A percentile compares a stretch with the other conserved stretches of the same genome.
Conservation (phyloP, 257 asterid species). For the Buddleja alternifolia region DNA sequence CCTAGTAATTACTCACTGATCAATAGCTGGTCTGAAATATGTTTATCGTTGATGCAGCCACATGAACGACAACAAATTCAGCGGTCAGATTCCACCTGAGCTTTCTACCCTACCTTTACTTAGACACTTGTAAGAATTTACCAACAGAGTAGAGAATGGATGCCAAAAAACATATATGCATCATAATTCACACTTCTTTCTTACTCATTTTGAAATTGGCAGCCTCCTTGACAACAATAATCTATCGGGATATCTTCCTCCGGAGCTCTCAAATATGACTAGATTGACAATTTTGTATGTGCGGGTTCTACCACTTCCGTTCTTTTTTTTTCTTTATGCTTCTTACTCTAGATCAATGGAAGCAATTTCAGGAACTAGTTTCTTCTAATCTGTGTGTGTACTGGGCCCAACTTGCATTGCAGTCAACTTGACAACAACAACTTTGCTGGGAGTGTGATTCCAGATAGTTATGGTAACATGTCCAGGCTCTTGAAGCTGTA, state of each 20-base stretch:
- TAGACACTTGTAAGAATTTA: conserved; percentile 47
- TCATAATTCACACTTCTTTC: background rate
- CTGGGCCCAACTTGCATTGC: conserved; percentile 21
- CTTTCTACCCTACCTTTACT: conserved; percentile 40
- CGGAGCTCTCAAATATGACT: conserved; percentile 42
- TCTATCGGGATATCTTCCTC: conserved; percentile 70
- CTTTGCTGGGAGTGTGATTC: conserved; percentile 53
- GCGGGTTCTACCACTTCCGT: background rate
- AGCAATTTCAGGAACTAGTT: background rate
- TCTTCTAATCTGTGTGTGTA: background rate
- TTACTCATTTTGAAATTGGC: conserved; percentile 24
- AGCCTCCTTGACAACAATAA: conserved; percentile 65
- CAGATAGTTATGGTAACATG: conserved; percentile 41
- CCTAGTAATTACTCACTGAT: conserved; percentile 1
- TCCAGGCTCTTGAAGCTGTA: conserved; percentile 50
- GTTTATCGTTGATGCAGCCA: conserved; percentile 40
- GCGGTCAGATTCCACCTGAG: conserved; percentile 59
- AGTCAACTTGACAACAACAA: conserved; percentile 60
- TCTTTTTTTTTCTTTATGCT: conserved; percentile 16
- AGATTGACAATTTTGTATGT: conserved; percentile 48
- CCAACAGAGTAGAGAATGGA: background rate
- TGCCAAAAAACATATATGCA: background rate
- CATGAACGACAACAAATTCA: conserved; percentile 54
- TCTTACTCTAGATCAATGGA: background rate
- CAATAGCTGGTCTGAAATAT: background rate